Evolutionary conservation across 495 filamentous ascomycete genomes (phyloP).

Genomic region (Penicillium roqueforti): DNA sequence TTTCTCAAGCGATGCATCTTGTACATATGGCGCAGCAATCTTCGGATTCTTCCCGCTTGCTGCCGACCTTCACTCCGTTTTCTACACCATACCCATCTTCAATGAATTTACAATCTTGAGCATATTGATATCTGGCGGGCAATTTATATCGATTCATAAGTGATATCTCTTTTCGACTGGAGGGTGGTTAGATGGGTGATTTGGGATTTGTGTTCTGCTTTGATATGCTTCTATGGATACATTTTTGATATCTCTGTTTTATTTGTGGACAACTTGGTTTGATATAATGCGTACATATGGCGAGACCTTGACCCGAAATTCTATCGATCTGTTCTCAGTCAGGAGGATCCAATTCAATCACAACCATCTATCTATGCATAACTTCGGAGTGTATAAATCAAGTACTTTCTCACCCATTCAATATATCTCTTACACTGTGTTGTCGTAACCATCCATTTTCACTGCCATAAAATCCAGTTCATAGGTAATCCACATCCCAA

Average conservation of each 20-base stretch:
- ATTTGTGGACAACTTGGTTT: background rate
- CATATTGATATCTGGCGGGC: background rate
- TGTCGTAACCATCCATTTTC: too few relatives aligned
- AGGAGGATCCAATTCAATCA: background rate
- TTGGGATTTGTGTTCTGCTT: background rate
- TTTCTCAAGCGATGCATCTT: slow-evolving; percentile 13
- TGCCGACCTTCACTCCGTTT: background rate
- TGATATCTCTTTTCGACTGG: background rate
- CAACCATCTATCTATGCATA: background rate
- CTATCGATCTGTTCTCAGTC: background rate
- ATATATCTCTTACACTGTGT: too few relatives aligned
- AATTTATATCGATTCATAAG: background rate
- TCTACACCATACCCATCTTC: slow-evolving; percentile 9
- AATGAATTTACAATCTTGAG: background rate
- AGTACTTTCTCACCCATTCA: too few relatives aligned
- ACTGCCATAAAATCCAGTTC: too few relatives aligned
- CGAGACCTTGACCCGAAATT: background rate
- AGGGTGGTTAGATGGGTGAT: background rate
- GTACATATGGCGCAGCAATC: slow-evolving; percentile 8
- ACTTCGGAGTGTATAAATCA: too few relatives aligned
- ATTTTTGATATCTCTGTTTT: background rate
- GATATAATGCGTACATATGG: background rate
- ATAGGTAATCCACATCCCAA: background rate
- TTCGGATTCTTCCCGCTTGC: background rate
- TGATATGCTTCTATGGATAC: background rate